Evolutionary conservation across 1,284 basidiomycete species (phyloP), one percentile per base, ranked within the genome.

Genomic region (Cystobasidium sp.): DNA sequence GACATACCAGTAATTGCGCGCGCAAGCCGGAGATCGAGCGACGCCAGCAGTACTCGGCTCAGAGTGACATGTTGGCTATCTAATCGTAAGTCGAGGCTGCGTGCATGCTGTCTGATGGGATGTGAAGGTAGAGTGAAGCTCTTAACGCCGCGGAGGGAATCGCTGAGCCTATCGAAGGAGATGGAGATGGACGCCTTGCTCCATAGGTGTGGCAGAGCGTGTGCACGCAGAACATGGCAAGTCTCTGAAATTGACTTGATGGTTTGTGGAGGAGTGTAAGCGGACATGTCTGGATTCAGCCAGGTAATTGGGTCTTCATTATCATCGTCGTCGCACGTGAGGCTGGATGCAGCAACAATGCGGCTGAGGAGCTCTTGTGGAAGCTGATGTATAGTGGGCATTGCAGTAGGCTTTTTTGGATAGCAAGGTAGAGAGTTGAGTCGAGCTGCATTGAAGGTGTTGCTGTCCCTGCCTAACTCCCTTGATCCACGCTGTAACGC

Each of bases 181-280:
- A 66, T 22, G 6, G 51, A 47, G 16, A 66, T 44, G 12, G 31
- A 20, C 1, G 37, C 20, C 12, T 66, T 43, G 1, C 51, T 47
- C 64, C 64, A 66, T 20, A 66, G 24, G 18, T 53, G 39, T 9
- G 64, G 64, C n/a, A 66, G 31, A 18, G 64, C 64, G 37, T 52
- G 18, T 41, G 20, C 22, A 7, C 64, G 64, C 64, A 66, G 46
- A n/a, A 14, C 64, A 39, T 47, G 55, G 4, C 14, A 14, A 1
- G 55, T 56, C 55, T 56, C 55, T 14, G 16, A 18, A 14, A 56
- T 14, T 18, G 55, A 18, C 20, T 20, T 51, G 47, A 51, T 51
- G 61, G 44, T 59, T 59, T 14, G 56, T 59, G 9, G n/a, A 16
- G 39, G 56, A 59, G 22, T 41, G 39, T 7, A 31, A 39, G 9